Evolutionary conservation across 2,329 filamentous ascomycete species (phyloP), one percentile per base, ranked within the genome.

Genomic region (Drechslerella coelobrocha): DNA sequence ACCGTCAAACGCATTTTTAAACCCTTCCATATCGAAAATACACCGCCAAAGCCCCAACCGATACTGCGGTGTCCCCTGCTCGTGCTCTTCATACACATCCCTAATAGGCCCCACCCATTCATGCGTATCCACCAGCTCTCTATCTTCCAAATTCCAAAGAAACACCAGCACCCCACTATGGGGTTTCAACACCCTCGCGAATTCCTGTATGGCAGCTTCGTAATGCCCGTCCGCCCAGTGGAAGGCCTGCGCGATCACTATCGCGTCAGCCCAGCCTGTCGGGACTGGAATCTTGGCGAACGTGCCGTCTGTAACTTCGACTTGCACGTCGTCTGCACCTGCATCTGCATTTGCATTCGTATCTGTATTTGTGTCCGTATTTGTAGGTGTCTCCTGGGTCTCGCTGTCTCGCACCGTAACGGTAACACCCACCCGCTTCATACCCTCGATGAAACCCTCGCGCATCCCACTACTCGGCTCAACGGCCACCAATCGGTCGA

Each of bases 221-320:
- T 72, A 72, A 24, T 72, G 50, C n/a, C 52, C 52, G 17, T 72
- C 61, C 23, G 68, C 51, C 68, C 68, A 72, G 31, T 72, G 68
- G 43, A 72, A 72, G 10, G 68, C 68, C 27, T 72, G 68, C 1
- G 68, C 68, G 26, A 72, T 72, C 1, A 65, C 34, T n/a, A 72
- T 41, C 1, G 51, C 61, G 26, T 72, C 68, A 7, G 68, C 68
- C 61, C 68, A 65, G 2, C 19, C 43, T 12, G 66, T 55, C 12
- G 21, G 21, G 6, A 47, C 55, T 8, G 68, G 68, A 9, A 66
- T 72, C 2, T 53, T 37, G 37, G 47, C 56, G 34, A 72, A 72
- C 1, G 39, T 61, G 27, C 68, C 68, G 6, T 29, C 17, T 24
- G 63, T 12, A 6, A 63, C 41, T 27, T 71, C 59, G 10, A 62